Evolutionary conservation across 2,329 filamentous ascomycete species (phyloP).

Genomic region (Alternaria sp.): DNA sequence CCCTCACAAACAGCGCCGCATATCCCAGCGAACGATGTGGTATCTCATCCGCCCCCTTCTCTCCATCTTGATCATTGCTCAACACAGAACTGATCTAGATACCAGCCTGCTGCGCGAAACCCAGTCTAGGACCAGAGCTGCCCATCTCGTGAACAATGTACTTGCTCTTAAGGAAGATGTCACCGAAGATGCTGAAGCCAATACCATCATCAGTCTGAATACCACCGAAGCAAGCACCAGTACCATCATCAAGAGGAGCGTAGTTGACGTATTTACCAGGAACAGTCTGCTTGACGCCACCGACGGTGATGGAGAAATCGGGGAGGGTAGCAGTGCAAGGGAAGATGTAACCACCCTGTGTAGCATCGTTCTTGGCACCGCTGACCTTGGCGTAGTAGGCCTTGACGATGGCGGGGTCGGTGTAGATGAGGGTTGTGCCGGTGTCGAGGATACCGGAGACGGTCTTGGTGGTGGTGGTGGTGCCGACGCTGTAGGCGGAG

Average conservation of each 20-base stretch:
- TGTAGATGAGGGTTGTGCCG: slow-evolving; percentile 70
- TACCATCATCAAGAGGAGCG: slow-evolving; percentile 49
- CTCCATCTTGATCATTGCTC: too few relatives aligned
- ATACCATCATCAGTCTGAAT: slow-evolving; percentile 69
- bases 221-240: slow-evolving; percentile 71
- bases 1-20: background rate
- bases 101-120: slow-evolving; percentile 52
- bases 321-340: slow-evolving; percentile 59
- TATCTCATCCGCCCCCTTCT: too few relatives aligned
- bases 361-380: slow-evolving; percentile 56
- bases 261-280: slow-evolving; percentile 64
- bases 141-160: slow-evolving; percentile 66
- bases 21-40: background rate
- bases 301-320: slow-evolving; percentile 61
- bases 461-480: slow-evolving; percentile 44
- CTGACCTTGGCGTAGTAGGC: slow-evolving; percentile 66
- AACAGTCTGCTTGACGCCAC: slow-evolving; percentile 56
- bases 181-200: slow-evolving; percentile 73
- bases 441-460: slow-evolving; percentile 71
- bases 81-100: slow-evolving; percentile 5
- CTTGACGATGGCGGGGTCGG: slow-evolving; percentile 60
- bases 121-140: slow-evolving; percentile 47
- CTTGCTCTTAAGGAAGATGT: slow-evolving; percentile 78
- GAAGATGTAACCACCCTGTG: slow-evolving; percentile 63
- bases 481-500: slow-evolving; percentile 62